Conservation (phyloP, 2,329 filamentous ascomycete species). For the Diaporthe longicolla region DNA sequence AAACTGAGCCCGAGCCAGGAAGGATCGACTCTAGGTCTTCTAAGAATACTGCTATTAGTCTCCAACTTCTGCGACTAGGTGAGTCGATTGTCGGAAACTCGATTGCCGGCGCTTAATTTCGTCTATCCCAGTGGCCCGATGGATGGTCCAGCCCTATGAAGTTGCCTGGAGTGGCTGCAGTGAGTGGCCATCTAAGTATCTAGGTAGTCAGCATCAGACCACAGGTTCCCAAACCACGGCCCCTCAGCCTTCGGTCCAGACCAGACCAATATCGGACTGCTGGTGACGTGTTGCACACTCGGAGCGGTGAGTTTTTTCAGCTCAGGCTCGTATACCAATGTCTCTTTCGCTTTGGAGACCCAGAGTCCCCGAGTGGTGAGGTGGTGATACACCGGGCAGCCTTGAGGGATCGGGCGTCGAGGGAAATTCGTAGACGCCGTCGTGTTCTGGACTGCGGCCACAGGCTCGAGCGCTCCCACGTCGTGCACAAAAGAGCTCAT, state of each 20-base stretch:
- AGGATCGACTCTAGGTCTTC: neutral
- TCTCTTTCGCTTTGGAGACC: neutral
- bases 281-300: neutral
- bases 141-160: neutral
- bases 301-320: neutral
- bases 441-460: slow-evolving; percentile 14
- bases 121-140: slow-evolving; percentile 9
- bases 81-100: slow-evolving; percentile 6
- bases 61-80: neutral
- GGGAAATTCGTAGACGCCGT: neutral
- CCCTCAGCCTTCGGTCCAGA: slow-evolving; percentile 16
- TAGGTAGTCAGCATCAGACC: neutral
- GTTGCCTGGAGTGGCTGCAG: slow-evolving; percentile 2
- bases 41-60: neutral
- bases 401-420: neutral
- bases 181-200: neutral
- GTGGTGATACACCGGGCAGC: slow-evolving; percentile 1
- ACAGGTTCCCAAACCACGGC: slow-evolving; percentile 6
- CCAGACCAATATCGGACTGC: neutral
- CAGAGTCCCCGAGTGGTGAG: neutral
- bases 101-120: neutral
- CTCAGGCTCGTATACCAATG: slow-evolving; percentile 21
- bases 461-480: slow-evolving; percentile 1
- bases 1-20: neutral
- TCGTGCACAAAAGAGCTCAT: slow-evolving; percentile 15